These are phyloP conservation scores for Candida fluviatilis DNA, from an alignment of 805 yeast genomes.

Conservation along the genomic window DNA sequence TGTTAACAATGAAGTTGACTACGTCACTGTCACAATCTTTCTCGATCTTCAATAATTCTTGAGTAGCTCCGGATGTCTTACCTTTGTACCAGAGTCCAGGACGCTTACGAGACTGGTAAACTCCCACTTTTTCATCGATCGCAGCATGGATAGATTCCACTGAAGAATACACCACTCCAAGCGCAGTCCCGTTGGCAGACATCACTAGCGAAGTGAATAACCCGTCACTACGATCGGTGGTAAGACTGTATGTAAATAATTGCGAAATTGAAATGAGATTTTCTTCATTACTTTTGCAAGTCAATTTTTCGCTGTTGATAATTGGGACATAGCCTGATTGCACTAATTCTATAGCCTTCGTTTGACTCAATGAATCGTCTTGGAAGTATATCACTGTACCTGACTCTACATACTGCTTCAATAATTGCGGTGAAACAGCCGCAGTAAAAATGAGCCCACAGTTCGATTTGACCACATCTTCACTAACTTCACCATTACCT, in stretches of 20 bases:
- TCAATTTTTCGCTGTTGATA: slow-evolving; percentile 19
- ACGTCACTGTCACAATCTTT: slow-evolving; percentile 93
- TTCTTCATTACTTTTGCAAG: slow-evolving; percentile 14
- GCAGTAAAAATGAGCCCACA: slow-evolving; percentile 21
- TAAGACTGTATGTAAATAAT: slow-evolving; percentile 48
- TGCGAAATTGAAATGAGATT: slow-evolving; percentile 32
- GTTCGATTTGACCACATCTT: slow-evolving; percentile 10
- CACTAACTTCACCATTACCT: too few relatives aligned
- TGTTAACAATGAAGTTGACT: slow-evolving; percentile 80
- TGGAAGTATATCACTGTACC: slow-evolving; percentile 28
- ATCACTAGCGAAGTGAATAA: slow-evolving; percentile 80
- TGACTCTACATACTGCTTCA: slow-evolving; percentile 14
- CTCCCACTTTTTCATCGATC: slow-evolving; percentile 77
- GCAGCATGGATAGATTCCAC: slow-evolving; percentile 78
- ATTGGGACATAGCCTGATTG: slow-evolving; percentile 28
- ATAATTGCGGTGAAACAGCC: slow-evolving; percentile 11
- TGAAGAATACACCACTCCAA: slow-evolving; percentile 92
- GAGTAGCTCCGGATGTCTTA: slow-evolving; percentile 94
- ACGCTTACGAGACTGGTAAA: slow-evolving; percentile 83
- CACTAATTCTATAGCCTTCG: slow-evolving; percentile 23
- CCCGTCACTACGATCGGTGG: slow-evolving; percentile 84
- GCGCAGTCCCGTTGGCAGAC: slow-evolving; percentile 45
- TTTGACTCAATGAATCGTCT: slow-evolving; percentile 15
- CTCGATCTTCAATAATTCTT: slow-evolving; percentile 60
- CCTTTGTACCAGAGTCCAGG: slow-evolving; percentile 90